Evolutionary conservation across 176 grass and related monocot species (phyloP).

Genomic region (Tillandsia fasciculata): DNA sequence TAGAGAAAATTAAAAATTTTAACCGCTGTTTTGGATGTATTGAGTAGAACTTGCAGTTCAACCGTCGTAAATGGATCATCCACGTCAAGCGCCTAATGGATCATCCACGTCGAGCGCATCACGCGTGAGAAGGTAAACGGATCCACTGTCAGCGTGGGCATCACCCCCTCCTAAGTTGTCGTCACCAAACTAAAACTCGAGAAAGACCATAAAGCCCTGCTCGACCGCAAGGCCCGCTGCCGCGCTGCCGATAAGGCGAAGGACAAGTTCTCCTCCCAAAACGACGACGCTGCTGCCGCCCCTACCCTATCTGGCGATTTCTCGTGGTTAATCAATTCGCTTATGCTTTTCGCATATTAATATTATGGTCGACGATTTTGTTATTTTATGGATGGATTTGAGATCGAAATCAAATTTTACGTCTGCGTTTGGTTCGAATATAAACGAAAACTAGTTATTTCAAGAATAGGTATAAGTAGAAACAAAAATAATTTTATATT

Average conservation of each 20-base stretch:
- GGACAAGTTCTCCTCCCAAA: background rate
- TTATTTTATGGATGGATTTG: no score
- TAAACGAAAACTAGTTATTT: no score
- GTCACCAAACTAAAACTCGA: no score
- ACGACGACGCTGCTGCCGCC: background rate
- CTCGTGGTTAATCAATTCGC: no score
- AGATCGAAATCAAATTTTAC: no score
- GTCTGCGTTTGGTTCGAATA: no score
- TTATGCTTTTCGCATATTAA: no score
- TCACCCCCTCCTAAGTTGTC: background rate
- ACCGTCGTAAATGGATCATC: constrained; percentile 11
- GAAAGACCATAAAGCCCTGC: background rate
- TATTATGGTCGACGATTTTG: no score
- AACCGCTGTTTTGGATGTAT: no score
- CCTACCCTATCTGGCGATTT: background rate
- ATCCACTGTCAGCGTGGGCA: constrained; percentile 1
- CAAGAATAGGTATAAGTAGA: no score
- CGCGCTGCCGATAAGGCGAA: constrained; percentile 5
- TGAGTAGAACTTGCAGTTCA: background rate
- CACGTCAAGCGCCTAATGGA: background rate
- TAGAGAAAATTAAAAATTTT: no score
- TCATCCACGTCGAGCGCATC: background rate
- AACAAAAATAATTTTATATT: no score
- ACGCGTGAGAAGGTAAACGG: constrained; percentile 14
- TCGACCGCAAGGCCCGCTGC: constrained; percentile 11